Conservation (phyloP, 1,284 basidiomycete genomes). For the Pseudozyma sp. region DNA sequence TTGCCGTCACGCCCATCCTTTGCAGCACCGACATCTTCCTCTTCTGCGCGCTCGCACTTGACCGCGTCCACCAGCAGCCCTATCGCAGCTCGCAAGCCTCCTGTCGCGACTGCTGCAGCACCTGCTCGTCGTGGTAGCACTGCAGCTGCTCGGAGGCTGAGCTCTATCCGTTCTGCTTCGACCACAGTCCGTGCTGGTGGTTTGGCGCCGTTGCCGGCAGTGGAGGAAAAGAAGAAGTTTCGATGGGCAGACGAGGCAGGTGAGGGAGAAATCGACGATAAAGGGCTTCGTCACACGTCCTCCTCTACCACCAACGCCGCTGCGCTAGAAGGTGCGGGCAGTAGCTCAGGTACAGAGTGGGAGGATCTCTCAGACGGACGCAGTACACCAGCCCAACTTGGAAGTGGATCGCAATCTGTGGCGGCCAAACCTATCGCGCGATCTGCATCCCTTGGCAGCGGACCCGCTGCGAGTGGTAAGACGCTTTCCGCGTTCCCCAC, state of each 20-base stretch:
- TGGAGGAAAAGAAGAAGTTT: constrained; percentile 77
- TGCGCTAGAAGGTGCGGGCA: constrained; percentile 9
- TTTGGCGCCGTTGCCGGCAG: constrained; percentile 5
- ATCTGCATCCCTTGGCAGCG: constrained; percentile 9
- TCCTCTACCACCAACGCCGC: not conserved
- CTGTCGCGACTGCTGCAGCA: constrained; percentile 4
- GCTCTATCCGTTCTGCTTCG: not conserved
- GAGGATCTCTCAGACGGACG: constrained; percentile 38
- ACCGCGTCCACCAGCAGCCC: constrained; percentile 22
- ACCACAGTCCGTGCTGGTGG: not conserved
- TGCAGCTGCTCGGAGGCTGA: constrained; percentile 15
- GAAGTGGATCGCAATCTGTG: constrained; percentile 6
- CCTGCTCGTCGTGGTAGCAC: not conserved
- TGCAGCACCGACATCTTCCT: constrained; percentile 42
- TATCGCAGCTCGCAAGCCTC: constrained; percentile 10
- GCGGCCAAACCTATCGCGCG: constrained; percentile 19
- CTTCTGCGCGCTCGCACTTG: constrained; percentile 27
- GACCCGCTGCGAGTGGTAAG: too few relatives aligned
- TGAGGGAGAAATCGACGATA: constrained; percentile 82
- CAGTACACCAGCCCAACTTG: constrained; percentile 16
- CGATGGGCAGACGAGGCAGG: constrained; percentile 91
- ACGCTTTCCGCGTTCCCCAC: too few relatives aligned
- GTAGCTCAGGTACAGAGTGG: constrained; percentile 38
- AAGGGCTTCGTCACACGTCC: constrained; percentile 68
- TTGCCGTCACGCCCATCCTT: constrained; percentile 24